A percentile compares a stretch with the other conserved stretches of the same genome.
These are phyloP conservation scores for Penicillium sp. DNA, from an alignment of 2,329 filamentous ascomycete species.

Conservation along the genomic window DNA sequence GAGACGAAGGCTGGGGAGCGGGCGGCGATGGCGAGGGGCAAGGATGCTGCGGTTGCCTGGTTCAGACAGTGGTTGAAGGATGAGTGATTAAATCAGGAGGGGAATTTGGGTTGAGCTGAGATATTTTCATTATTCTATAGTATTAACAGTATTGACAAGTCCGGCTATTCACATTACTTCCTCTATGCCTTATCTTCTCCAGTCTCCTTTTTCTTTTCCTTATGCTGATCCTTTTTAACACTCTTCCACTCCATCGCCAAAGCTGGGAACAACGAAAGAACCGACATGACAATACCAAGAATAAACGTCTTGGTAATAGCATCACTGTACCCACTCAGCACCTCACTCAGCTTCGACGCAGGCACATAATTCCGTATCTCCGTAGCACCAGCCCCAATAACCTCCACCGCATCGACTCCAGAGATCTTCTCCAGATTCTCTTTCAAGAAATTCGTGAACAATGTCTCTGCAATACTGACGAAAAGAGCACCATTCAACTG, in stretches of 20 bases:
- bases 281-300: background rate
- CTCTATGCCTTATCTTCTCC: background rate
- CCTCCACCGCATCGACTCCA: background rate
- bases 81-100: too few relatives aligned
- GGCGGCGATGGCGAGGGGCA: constrained; percentile 49
- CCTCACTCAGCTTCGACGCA: background rate
- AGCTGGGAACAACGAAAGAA: background rate
- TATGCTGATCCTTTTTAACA: background rate
- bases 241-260: constrained; percentile 1
- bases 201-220: background rate
- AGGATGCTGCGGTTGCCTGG: constrained; percentile 52
- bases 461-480: background rate
- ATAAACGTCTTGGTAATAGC: constrained; percentile 1
- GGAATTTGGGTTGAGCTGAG: background rate
- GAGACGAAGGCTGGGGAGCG: constrained; percentile 39
- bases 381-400: background rate
- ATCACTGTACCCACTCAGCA: background rate
- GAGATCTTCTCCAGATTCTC: background rate
- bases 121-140: background rate
- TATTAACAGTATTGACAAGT: background rate
- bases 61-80: constrained; percentile 30
- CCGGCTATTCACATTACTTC: background rate
- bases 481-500: background rate
- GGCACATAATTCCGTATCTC: background rate
- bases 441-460: background rate